Percentiles rank a stretch among this genome's conserved stretches.
phyloP scores from a whole-genome alignment of 768 basidiomycete genomes.

The Mycena latifolia region DNA sequence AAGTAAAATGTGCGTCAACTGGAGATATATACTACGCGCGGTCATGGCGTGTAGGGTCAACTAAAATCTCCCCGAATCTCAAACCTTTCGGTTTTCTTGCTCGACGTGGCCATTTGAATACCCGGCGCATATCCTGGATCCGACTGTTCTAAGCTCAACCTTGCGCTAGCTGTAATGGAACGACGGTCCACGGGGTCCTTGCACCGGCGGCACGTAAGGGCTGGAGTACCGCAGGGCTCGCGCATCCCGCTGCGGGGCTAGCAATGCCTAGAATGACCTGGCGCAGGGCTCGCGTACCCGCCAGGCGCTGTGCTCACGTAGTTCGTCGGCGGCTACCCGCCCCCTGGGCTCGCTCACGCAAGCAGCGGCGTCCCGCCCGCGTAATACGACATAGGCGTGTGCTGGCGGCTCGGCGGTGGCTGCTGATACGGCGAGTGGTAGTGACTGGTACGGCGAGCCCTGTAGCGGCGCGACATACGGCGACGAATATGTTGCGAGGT shows the following conservation, averaged over 20 bases:
- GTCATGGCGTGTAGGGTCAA: too few species aligned
- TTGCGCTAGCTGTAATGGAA: slow-evolving; percentile 19
- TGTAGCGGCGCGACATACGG: slow-evolving; percentile 32
- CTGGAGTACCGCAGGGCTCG: slow-evolving; percentile 10
- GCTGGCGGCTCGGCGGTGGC: slow-evolving; percentile 23
- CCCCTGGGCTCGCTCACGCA: slow-evolving; percentile 10
- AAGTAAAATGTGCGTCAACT: too few species aligned
- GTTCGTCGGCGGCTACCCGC: slow-evolving; percentile 12
- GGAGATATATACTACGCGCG: too few species aligned
- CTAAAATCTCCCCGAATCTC: too few species aligned
- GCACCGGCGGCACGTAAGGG: slow-evolving; percentile 23
- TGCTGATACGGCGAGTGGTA: slow-evolving; percentile 14
- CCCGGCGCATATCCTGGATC: too few species aligned
- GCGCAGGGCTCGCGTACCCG: not conserved
- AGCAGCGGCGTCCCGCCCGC: not conserved
- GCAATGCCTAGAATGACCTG: too few species aligned
- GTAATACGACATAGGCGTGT: slow-evolving; percentile 16
- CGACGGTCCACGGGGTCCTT: not conserved
- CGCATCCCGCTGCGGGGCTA: too few species aligned
- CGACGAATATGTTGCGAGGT: not conserved
- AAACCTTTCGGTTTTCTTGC: too few species aligned
- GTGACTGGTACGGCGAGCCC: slow-evolving; percentile 26
- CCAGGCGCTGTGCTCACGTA: slow-evolving; percentile 14
- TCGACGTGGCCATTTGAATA: too few species aligned
- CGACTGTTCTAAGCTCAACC: too few species aligned